Percentiles rank a stretch among this genome's conserved stretches.
phyloP scores from a whole-genome alignment of 805 yeast species.

The Sugiyamaella mastotermitis region DNA sequence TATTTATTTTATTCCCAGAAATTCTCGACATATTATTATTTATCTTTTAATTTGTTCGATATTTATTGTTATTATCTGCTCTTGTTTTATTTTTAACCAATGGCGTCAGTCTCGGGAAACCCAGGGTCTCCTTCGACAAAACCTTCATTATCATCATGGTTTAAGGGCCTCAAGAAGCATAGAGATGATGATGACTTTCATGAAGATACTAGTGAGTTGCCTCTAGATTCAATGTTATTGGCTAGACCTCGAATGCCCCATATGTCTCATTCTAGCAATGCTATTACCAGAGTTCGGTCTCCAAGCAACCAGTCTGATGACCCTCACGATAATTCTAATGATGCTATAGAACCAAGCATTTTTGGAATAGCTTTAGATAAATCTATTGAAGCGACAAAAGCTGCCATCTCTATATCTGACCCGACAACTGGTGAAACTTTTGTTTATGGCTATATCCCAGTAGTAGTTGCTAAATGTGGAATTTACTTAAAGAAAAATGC shows the following conservation, averaged over 20 bases:
- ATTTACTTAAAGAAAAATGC: constrained; percentile 67
- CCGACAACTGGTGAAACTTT: constrained; percentile 48
- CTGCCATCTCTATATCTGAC: constrained; percentile 60
- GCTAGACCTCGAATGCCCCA: constrained; percentile 31
- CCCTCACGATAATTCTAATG: neutral
- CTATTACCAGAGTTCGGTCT: constrained; percentile 12
- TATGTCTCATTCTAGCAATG: constrained; percentile 33
- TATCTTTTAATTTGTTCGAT: too few relatives aligned
- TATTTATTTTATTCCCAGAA: neutral
- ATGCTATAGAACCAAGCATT: constrained; percentile 33
- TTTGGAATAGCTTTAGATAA: constrained; percentile 76
- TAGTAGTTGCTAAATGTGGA: constrained; percentile 95
- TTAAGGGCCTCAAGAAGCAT: constrained; percentile 34
- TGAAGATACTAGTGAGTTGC: constrained; percentile 1
- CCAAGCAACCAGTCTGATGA: constrained; percentile 2
- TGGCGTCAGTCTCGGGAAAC: constrained; percentile 7
- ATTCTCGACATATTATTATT: too few relatives aligned
- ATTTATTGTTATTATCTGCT: too few relatives aligned
- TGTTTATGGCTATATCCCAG: constrained; percentile 83
- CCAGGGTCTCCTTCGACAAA: constrained; percentile 30
- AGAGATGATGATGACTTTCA: constrained; percentile 2
- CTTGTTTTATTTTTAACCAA: too few relatives aligned
- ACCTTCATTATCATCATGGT: constrained; percentile 35
- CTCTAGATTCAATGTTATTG: too few relatives aligned
- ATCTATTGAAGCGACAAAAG: constrained; percentile 71